Base-by-base conservation (phyloP, 2,329 filamentous ascomycete species). In the Aspergillus viridinutans region DNA sequence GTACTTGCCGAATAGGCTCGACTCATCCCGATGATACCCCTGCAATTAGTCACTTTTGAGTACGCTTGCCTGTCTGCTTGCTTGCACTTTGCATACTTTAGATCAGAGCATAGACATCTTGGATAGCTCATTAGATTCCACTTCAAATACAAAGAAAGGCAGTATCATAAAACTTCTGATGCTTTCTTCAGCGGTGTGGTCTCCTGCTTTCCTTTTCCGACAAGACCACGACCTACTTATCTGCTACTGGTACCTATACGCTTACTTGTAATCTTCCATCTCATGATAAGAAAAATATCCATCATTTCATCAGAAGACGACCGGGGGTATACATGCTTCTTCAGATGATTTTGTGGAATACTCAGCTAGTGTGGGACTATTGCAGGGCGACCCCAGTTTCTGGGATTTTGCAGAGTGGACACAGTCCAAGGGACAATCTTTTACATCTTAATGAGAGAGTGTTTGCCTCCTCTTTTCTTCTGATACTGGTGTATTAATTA, bases 1-100 rank as follows among this genome's bases (percentile, higher is more conserved):
- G 90, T 96, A 43, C 78, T 96, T 68, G 90, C 91, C 26, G 84
- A 90, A 67, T 93, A 83, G 53, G 40, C 29, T 52, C 25, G 42
- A 26, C 47, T 55, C 28, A 38, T 52, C 57, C 35, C 56, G 58
- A 65, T 55, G 49, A 45, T 55, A 50, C 23, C 35, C 21, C 21
- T 47, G 12, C 42, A 43, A 12, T 7, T 38, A 26, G 28, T 26
- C 40, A 45, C 21, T 40, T 54, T 20, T 28, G 52, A 40, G 10
- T 53, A 40, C 26, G 20, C 32, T 29, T 25, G 14, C 14, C n/a
- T 42, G 25, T 29, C 23, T 25, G 49, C 48, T 47, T 40, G n/a
- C 40, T 53, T 58, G 50, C 54, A 23, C 20, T 45, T 54, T 38
- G 49, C 49, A 47, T 50, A 29, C 23, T 55, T 35, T 55, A 53